Conservation (phyloP, 805 yeast genomes). For the Candida odintsovae region DNA sequence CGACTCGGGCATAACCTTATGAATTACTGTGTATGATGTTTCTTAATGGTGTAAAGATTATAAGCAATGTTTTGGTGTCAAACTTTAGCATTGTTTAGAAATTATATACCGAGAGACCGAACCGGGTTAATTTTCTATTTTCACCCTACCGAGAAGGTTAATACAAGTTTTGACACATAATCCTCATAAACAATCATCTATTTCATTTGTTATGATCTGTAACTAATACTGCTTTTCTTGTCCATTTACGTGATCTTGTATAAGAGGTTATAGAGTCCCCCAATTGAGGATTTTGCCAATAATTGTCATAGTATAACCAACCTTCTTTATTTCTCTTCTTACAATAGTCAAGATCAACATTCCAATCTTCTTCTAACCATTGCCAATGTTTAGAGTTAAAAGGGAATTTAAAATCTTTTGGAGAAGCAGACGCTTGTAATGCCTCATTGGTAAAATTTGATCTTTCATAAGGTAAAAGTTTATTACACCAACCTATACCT, state of each 20-base stretch:
- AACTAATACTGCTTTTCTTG: constrained; percentile 33
- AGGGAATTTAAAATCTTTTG: constrained; percentile 42
- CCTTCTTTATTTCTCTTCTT: constrained; percentile 36
- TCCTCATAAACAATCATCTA: neutral
- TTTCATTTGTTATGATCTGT: neutral
- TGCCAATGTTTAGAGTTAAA: constrained; percentile 42
- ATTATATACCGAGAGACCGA: too few relatives aligned
- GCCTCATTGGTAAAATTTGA: constrained; percentile 40
- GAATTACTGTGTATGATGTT: too few relatives aligned
- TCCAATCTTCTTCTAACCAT: constrained; percentile 54
- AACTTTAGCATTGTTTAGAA: too few relatives aligned
- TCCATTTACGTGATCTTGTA: constrained; percentile 49
- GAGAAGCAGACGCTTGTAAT: constrained; percentile 24
- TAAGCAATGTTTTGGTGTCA: too few relatives aligned
- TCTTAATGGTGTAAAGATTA: neutral
- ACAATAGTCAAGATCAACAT: constrained; percentile 35
- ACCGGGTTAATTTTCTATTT: too few relatives aligned
- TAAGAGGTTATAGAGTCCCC: constrained; percentile 43
- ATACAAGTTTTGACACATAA: too few relatives aligned
- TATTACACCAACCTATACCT: constrained; percentile 53
- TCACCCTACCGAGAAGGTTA: too few relatives aligned
- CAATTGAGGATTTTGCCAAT: constrained; percentile 38
- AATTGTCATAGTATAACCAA: constrained; percentile 49
- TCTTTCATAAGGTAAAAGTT: constrained; percentile 47
- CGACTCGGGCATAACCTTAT: too few relatives aligned